phyloP scores from a whole-genome alignment of 2,329 filamentous ascomycete species.

The Colletotrichum coccodes region DNA sequence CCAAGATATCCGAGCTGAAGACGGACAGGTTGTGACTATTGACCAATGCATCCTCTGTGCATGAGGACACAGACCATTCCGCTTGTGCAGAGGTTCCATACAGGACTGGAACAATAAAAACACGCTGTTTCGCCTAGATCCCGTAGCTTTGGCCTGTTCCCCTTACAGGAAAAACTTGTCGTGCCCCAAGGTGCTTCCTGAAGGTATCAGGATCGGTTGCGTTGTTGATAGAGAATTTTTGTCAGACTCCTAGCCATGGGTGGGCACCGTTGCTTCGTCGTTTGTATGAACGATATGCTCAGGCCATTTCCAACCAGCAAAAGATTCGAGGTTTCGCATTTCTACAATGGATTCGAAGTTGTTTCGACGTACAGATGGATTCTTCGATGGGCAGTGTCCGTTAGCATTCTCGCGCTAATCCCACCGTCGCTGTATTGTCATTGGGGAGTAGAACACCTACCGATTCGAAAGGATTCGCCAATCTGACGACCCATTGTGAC shows the following conservation, averaged over 20 bases:
- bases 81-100: too few species aligned
- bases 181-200: background rate
- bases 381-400: background rate
- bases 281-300: too few species aligned
- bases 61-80: background rate
- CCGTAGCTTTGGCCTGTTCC: background rate
- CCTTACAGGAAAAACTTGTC: too few species aligned
- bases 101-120: background rate
- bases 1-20: background rate
- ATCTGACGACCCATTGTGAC: background rate
- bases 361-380: background rate
- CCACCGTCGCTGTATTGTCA: background rate
- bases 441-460: background rate
- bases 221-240: too few species aligned
- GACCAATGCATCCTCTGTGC: too few species aligned
- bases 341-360: background rate
- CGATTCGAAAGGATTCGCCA: background rate
- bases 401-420: background rate
- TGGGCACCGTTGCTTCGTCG: too few species aligned
- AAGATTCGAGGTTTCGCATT: background rate
- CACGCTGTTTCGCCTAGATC: accelerated
- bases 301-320: too few species aligned
- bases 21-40: background rate
- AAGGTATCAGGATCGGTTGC: background rate
- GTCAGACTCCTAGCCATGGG: too few species aligned